Conservation (phyloP, 2,329 filamentous ascomycete species). For the Orbilia javanica region DNA sequence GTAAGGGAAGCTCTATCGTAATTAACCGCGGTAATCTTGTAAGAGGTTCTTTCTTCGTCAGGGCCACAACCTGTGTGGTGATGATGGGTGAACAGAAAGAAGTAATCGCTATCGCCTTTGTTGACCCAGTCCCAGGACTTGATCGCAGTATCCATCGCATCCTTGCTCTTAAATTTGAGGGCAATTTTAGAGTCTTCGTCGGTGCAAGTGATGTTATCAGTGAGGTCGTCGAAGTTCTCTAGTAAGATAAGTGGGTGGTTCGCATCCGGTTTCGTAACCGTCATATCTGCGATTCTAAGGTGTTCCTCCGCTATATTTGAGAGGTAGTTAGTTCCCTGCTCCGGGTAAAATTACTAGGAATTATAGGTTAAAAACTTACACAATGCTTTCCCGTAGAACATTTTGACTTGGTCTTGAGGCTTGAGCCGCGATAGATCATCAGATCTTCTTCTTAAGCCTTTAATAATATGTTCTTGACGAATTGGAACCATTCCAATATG, state of each 20-base stretch:
- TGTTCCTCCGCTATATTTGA: neutral
- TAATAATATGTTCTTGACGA: conserved; percentile 10
- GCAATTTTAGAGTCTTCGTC: conserved; percentile 22
- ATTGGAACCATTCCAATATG: conserved; percentile 10
- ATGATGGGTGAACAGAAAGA: conserved; percentile 39
- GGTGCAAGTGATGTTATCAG: conserved; percentile 21
- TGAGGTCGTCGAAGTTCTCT: conserved; percentile 33
- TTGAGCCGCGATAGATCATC: conserved; percentile 3
- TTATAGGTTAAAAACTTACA: neutral
- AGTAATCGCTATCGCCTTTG: conserved; percentile 1
- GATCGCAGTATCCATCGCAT: conserved; percentile 20
- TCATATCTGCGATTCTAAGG: conserved; percentile 29
- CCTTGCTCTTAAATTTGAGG: conserved; percentile 29
- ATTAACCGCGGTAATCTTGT: conserved; percentile 12
- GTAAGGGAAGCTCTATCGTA: conserved; percentile 14
- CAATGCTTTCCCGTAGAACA: conserved; percentile 12
- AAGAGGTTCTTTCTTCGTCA: conserved; percentile 26
- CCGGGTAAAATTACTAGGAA: neutral
- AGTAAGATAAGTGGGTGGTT: conserved; percentile 20
- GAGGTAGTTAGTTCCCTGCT: neutral
- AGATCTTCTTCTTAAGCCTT: conserved; percentile 7
- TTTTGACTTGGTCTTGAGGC: conserved; percentile 3
- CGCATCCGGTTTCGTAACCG: conserved; percentile 14
- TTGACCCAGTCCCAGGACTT: conserved; percentile 44
- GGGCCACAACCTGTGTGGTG: conserved; percentile 25